Base-by-base conservation (phyloP, 331 rosid species). In the Acacia pycnantha region DNA sequence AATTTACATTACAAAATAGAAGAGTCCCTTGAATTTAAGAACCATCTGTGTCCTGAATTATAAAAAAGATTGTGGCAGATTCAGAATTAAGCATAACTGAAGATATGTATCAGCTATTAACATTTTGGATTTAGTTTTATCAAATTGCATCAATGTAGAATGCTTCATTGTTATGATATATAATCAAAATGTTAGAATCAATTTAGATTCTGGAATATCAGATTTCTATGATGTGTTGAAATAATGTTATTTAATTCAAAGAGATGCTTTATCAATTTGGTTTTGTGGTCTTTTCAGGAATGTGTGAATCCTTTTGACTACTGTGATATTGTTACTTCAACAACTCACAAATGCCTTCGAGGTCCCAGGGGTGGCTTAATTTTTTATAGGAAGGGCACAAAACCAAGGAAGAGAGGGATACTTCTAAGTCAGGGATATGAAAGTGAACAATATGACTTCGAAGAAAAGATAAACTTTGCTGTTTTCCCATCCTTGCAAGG, bases 341-440 rank as follows among this genome's bases (percentile, higher is more conserved):
- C 98, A 56, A 93, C 98, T 84, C 98, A 93, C 86, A 93, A 91
- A 87, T 85, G 97, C 85, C 97, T 93, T 83, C 91, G 97, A 41
- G 98, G 98, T 76, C 98, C 98, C 7, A 91, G 98, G 86, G 97
- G 97, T 29, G 98, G 98, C 72, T 91, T 93, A 82, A 93, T 93
- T 72, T 93, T 93, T 77, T 93, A 79, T 67, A 86, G 92, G 85
- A 93, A 90, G 87, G 97, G 97, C 69, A 8, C 87, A 18, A 93
- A 90, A 89, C 93, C 93, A 31, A 91, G 89, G 89, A 91, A 84
- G 89, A 90, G 91, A 85, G 97, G 92, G 76, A 82, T 85, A 69
- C 89, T 91, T 69, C 79, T 86, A 79, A 81, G 76, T 82, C 97
- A 91, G 82, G 97, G 94, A 80, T 79, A 86, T 78, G 97, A 91